Base-by-base conservation (phyloP, 495 filamentous ascomycete genomes). In the Hypomontagnella submonticulosa region DNA sequence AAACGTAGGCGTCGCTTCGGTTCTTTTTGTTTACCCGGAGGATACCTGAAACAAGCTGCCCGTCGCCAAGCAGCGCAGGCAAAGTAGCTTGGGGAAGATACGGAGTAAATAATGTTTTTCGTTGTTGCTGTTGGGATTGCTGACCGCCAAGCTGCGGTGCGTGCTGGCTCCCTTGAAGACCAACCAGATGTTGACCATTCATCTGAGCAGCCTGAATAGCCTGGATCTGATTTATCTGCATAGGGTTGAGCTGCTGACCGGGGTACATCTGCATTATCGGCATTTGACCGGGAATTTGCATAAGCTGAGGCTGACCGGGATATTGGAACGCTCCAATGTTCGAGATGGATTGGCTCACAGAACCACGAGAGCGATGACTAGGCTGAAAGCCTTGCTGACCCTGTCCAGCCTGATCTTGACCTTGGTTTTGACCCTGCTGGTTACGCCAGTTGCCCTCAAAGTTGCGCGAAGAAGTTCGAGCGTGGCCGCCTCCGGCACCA, bases 1-100 rank as follows among this genome's bases (percentile, higher is more conserved):
- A 92, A 47, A 99, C 95, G 69, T 99, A 99, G 4, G 95, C 95
- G 75, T 99, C 96, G 65, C 95, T 98, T 37, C 95, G 87, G 74
- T 99, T 99, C 83, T 99, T 99, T 82, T 98, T 99, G 83, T 99
- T 99, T 55, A 99, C 95, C 42, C 95, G 90, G 38, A 99, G 89
- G 69, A 97, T 92, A 81, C 95, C 95, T 47, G 95, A 92, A 36
- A 99, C 95, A 43, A 99, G 87, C 73, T 97, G 92, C 11, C 94
- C 95, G 66, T 98, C 92, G 67, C 87, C 87, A 55, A 99, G 85
- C 30, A 99, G 84, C 23, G 93, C 95, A 40, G 95, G 95, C 13
- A 99, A 82, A 42, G 90, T 97, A 18, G 96, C 96, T 75, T 99
- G 95, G 4, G 95, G 96, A 36, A 99, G 84, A 70, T 99, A 99